Evolutionary conservation across 2,329 filamentous ascomycete genomes (phyloP), one percentile per base, ranked within the genome.

Genomic region (Sphaerulina musiva): DNA sequence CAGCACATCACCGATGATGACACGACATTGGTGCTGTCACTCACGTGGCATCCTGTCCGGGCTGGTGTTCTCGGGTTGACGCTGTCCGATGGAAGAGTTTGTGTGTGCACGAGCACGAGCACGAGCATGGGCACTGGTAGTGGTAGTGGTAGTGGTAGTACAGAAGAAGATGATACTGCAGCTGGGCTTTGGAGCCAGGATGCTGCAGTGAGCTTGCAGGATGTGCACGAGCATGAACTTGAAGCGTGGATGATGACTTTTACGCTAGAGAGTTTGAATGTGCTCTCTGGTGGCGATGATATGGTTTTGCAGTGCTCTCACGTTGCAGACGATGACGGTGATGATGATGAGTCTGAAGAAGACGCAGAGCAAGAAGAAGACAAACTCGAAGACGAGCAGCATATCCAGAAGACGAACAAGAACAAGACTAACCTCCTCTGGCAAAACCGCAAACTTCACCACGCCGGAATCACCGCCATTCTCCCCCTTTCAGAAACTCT

Each of bases 381-480:
- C n/a, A n/a, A n/a, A n/a, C n/a, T n/a, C n/a, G n/a, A n/a, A n/a
- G n/a, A n/a, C n/a, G n/a, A n/a, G n/a, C n/a, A n/a, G n/a, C n/a
- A n/a, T n/a, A n/a, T n/a, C n/a, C n/a, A n/a, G n/a, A n/a, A n/a
- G n/a, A n/a, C n/a, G n/a, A n/a, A n/a, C n/a, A n/a, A n/a, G n/a
- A n/a, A n/a, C n/a, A n/a, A n/a, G n/a, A n/a, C n/a, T n/a, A n/a
- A n/a, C n/a, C n/a, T n/a, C n/a, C 56, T 59, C 14, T 76, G 73
- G 73, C 71, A 71, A 48, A 80, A 83, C 61, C 72, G 74, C 20
- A 83, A 77, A 57, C 77, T 79, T 12, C 89, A 95, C 64, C 76
- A 77, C n/a, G 89, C 90, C 1, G 92, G 93, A 9, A 87, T 97
- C 1, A 95, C 91, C 0, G 83, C 89, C 1, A 93, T 97, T 51